Evolutionary conservation across 2,329 filamentous ascomycete species (phyloP).

Genomic region (Polychaeton citri): DNA sequence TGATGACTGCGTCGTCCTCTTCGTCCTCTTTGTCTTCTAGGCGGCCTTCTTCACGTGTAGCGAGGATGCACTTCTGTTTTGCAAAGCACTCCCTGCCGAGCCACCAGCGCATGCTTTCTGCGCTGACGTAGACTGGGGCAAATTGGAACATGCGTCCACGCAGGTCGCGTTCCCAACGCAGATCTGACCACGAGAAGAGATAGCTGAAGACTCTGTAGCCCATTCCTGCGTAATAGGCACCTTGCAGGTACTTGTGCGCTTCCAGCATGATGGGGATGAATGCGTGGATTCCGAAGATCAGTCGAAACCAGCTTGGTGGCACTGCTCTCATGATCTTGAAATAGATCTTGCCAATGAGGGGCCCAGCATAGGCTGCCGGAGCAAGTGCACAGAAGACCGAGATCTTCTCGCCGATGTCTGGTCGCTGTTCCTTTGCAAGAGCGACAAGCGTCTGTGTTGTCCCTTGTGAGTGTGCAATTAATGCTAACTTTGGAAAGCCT

Average conservation of each 20-base stretch:
- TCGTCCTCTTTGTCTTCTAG: slow-evolving; percentile 43
- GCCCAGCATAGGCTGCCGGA: slow-evolving; percentile 80
- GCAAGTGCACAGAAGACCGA: slow-evolving; percentile 85
- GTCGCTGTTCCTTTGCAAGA: slow-evolving; percentile 77
- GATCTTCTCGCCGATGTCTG: slow-evolving; percentile 67
- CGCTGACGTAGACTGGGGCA: slow-evolving; percentile 76
- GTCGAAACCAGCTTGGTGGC: slow-evolving; percentile 58
- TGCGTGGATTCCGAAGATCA: slow-evolving; percentile 81
- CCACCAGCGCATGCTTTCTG: slow-evolving; percentile 94
- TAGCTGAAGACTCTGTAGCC: slow-evolving; percentile 85
- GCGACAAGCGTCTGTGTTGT: slow-evolving; percentile 82
- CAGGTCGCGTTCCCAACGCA: slow-evolving; percentile 68
- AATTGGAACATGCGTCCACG: slow-evolving; percentile 82
- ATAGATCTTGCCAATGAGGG: slow-evolving; percentile 72
- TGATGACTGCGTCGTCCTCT: slow-evolving; percentile 26
- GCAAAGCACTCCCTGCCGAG: slow-evolving; percentile 76
- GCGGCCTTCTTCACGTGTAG: slow-evolving; percentile 57
- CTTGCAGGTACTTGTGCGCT: slow-evolving; percentile 56
- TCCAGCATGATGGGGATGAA: slow-evolving; percentile 92
- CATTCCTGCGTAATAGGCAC: slow-evolving; percentile 60
- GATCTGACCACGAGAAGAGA: slow-evolving; percentile 77
- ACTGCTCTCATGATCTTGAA: slow-evolving; percentile 85
- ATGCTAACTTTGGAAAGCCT: slow-evolving; percentile 65
- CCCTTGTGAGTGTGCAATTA: slow-evolving; percentile 82
- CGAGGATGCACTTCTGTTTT: slow-evolving; percentile 72